phyloP scores from a whole-genome alignment of 208 protist genomes.

The Trypanosoma mega region DNA sequence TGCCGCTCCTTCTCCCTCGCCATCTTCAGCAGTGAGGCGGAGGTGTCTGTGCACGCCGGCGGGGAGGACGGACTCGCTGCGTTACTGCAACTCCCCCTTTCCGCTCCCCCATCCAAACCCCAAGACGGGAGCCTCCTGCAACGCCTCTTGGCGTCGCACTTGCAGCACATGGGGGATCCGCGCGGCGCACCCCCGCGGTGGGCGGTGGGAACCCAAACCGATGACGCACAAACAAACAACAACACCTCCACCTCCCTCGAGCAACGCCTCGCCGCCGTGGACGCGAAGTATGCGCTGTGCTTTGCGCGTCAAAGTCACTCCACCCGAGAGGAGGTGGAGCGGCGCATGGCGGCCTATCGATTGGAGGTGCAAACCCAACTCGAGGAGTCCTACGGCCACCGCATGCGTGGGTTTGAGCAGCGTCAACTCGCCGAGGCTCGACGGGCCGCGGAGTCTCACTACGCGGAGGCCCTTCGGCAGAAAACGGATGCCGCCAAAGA shows the following conservation, averaged over 20 bases:
- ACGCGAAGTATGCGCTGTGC: conserved; percentile 81
- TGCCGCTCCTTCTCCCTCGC: conserved; percentile 69
- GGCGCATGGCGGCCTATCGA: conserved; percentile 68
- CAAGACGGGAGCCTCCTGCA: conserved; percentile 61
- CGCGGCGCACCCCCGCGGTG: conserved; percentile 8
- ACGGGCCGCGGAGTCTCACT: conserved; percentile 52
- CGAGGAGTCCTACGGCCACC: conserved; percentile 69
- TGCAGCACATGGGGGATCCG: conserved; percentile 20
- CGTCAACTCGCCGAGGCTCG: conserved; percentile 54
- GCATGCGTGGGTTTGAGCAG: conserved; percentile 63
- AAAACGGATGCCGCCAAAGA: conserved; percentile 70
- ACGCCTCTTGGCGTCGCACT: conserved; percentile 34
- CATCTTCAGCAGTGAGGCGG: conserved; percentile 80
- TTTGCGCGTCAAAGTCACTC: conserved; percentile 67
- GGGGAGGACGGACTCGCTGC: conserved; percentile 28
- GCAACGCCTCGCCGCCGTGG: conserved; percentile 79
- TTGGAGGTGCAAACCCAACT: conserved; percentile 73
- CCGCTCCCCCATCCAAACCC: conserved; percentile 26
- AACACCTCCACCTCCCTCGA: conserved; percentile 61
- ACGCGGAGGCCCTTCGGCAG: conserved; percentile 42
- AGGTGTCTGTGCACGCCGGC: conserved; percentile 28
- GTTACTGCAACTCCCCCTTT: conserved; percentile 49
- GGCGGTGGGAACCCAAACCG: conserved; percentile 54
- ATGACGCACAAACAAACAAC: conserved; percentile 24
- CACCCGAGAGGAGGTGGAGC: conserved; percentile 68